Conservation (phyloP, 2,329 filamentous ascomycete genomes). For the Dactylonectria estremocensis region DNA sequence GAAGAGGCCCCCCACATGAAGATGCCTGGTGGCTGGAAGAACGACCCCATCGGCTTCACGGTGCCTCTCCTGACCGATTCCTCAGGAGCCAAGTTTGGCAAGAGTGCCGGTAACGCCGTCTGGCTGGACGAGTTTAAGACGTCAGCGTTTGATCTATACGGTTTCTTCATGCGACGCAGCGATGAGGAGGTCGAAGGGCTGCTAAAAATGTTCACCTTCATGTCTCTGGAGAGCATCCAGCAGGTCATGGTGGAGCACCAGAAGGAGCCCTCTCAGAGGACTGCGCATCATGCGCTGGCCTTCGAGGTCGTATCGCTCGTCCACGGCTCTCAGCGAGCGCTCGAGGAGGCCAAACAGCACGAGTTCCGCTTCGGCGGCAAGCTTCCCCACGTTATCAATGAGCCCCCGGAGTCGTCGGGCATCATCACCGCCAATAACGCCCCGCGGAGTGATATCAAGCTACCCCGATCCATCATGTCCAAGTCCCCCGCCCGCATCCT, state of each 20-base stretch:
- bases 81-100: slow-evolving; percentile 92
- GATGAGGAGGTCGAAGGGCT: slow-evolving; percentile 87
- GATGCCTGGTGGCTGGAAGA: slow-evolving; percentile 59
- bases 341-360: slow-evolving; percentile 72
- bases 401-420: slow-evolving; percentile 49
- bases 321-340: slow-evolving; percentile 78
- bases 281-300: slow-evolving; percentile 88
- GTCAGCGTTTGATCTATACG: slow-evolving; percentile 86
- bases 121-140: slow-evolving; percentile 92
- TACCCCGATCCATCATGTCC: slow-evolving; percentile 71
- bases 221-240: slow-evolving; percentile 79
- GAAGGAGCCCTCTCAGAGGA: slow-evolving; percentile 77
- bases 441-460: slow-evolving; percentile 68
- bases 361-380: slow-evolving; percentile 62
- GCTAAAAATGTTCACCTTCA: slow-evolving; percentile 91
- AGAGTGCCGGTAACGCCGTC: slow-evolving; percentile 92
- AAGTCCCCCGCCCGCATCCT: slow-evolving; percentile 73
- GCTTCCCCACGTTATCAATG: slow-evolving; percentile 50
- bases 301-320: slow-evolving; percentile 85
- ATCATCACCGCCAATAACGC: slow-evolving; percentile 63
- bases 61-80: slow-evolving; percentile 90
- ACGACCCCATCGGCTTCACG: slow-evolving; percentile 86
- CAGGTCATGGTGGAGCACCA: slow-evolving; percentile 78
- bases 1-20: slow-evolving; percentile 62
- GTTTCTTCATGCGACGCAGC: slow-evolving; percentile 88